These are phyloP conservation scores for Wickerhamomyces queroliae DNA, from an alignment of 805 yeast genomes.

Conservation along the genomic window DNA sequence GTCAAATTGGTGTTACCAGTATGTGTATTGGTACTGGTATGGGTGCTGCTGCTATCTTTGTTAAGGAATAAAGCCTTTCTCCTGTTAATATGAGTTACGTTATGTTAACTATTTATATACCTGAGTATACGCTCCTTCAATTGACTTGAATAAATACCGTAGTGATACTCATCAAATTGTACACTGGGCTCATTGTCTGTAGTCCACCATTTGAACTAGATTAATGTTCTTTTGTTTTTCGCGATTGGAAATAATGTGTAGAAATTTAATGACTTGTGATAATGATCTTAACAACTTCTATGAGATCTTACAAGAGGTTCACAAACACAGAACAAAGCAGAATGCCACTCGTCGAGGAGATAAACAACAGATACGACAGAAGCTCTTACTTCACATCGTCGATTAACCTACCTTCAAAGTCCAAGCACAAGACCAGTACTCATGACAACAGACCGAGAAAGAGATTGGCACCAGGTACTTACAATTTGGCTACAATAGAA, in stretches of 20 bases:
- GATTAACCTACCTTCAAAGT: conserved; percentile 13
- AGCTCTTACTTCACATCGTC: conserved; percentile 23
- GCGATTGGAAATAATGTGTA: too few species aligned
- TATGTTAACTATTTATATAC: background rate
- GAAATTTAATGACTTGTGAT: too few species aligned
- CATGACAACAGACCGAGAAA: conserved; percentile 12
- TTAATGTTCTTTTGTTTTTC: too few species aligned
- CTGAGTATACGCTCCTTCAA: background rate
- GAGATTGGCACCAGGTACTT: conserved; percentile 22
- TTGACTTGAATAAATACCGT: too few species aligned
- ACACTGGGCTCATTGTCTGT: too few species aligned
- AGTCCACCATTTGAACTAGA: background rate
- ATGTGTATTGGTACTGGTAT: conserved; percentile 99
- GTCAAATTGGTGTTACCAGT: conserved; percentile 84
- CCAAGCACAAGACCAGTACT: conserved; percentile 6
- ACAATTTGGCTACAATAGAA: conserved; percentile 20
- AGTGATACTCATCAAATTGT: too few species aligned
- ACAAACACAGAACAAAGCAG: background rate
- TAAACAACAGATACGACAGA: conserved; percentile 11
- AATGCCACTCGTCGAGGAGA: conserved; percentile 16
- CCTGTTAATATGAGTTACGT: background rate
- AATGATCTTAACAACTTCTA: too few species aligned
- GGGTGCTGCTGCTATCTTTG: conserved; percentile 92
- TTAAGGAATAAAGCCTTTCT: conserved; percentile 51
- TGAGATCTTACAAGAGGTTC: too few species aligned